Conservation (phyloP, 345 rosid genomes). For the Gossypium herbaceum region DNA sequence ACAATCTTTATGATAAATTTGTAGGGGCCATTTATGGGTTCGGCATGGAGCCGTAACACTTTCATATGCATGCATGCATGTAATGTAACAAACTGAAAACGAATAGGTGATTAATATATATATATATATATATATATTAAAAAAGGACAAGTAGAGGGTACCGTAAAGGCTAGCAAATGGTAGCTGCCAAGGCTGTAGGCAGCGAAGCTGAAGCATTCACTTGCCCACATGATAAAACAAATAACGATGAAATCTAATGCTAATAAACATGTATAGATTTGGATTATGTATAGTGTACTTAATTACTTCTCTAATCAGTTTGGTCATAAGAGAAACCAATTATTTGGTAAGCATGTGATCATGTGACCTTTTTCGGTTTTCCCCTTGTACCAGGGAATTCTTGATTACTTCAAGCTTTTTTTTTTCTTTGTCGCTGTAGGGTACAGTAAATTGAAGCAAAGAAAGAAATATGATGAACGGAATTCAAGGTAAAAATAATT, state of each 20-base stretch:
- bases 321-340: neutral
- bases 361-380: neutral
- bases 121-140: rapidly evolving
- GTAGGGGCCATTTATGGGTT: neutral
- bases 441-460: neutral
- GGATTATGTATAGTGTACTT: too few relatives aligned
- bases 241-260: too few relatives aligned
- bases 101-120: too few relatives aligned
- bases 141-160: too few relatives aligned
- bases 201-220: too few relatives aligned
- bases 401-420: neutral
- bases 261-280: too few relatives aligned
- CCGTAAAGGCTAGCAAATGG: too few relatives aligned
- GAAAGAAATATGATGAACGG: neutral
- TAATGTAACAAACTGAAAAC: too few relatives aligned
- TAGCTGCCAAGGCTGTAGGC: too few relatives aligned
- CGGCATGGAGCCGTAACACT: neutral
- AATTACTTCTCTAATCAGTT: neutral
- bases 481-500: neutral
- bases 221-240: too few relatives aligned
- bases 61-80: too few relatives aligned
- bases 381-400: neutral
- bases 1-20: neutral
- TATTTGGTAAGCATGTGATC: neutral
- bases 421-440: neutral